A percentile compares a stretch with the other conserved stretches of the same genome.
Evolutionary conservation across 192 early-diverging fungal species (phyloP).

Genomic region (Mycoemilia scoparia): DNA sequence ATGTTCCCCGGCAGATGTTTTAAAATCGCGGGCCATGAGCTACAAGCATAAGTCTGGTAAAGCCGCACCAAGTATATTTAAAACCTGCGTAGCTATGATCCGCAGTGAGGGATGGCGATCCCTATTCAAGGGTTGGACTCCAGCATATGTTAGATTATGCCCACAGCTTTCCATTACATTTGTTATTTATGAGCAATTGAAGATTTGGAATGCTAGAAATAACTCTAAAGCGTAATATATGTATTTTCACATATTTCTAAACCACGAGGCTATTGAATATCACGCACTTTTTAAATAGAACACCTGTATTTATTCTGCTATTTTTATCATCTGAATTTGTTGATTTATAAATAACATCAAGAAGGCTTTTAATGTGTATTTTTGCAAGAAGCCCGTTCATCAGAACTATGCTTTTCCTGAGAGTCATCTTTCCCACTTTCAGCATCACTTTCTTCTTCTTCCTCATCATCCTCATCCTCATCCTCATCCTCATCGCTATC

Average conservation of each 20-base stretch:
- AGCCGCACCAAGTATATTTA: constrained; percentile 18
- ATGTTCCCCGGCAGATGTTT: constrained; percentile 59
- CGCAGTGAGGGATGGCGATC: constrained; percentile 43
- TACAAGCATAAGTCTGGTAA: no score
- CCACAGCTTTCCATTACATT: constrained; percentile 77
- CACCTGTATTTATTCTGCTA: no score
- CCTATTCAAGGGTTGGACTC: constrained; percentile 73
- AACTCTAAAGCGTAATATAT: not conserved
- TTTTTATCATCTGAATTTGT: no score
- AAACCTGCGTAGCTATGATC: constrained; percentile 15
- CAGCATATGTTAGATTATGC: constrained; percentile 55
- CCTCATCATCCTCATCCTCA: constrained; percentile 6
- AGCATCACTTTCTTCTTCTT: no score
- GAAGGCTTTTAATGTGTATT: no score
- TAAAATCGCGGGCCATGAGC: constrained; percentile 76
- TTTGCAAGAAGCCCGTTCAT: no score
- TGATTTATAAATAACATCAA: no score
- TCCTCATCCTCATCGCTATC: constrained; percentile 7
- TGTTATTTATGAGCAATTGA: constrained; percentile 55
- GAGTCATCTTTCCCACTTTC: no score
- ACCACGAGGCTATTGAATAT: no score
- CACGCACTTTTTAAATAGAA: no score
- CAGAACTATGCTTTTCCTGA: no score
- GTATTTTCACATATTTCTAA: no score
- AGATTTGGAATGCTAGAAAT: constrained; percentile 1